Base-by-base conservation (phyloP, 495 filamentous ascomycete species). In the Aspergillus incahuasiensis region DNA sequence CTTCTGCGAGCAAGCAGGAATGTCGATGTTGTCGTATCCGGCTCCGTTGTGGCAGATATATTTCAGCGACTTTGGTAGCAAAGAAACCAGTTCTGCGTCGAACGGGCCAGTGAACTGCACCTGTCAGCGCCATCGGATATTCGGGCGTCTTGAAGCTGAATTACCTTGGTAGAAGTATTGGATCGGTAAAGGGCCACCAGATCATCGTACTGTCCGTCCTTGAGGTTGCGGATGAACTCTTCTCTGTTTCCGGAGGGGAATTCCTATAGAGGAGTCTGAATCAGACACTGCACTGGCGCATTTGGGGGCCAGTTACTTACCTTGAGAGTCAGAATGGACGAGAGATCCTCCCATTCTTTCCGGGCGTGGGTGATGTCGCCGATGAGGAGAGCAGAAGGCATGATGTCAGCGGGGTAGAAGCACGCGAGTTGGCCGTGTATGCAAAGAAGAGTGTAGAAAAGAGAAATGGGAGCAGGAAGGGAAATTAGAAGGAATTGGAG, bases 21-120 rank as follows among this genome's bases (percentile, higher is more conserved):
- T 75, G 60, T 92, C 87, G 25, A 94, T 81, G 54, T 90, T 88
- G 60, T 94, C 89, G 65, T 94, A 94, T 3, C 89, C 89, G 25
- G 89, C 89, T 32, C 90, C 91, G 63, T 90, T 92, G 67, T 96
- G 91, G 64, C 83, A 87, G 58, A 96, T 80, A 68, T 88, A 96
- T 57, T 81, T 85, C 38, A 95, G 65, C 3, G 82, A 85, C 28
- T 68, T 62, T 1, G 91, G 91, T 13, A 90, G 74, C 6, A 72
- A 65, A 5, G 77, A 66, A 44, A 89, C 64, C 52, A 90, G 59
- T 58, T 84, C 83, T 16, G 67, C 70, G 57, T 86, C 74, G 59
- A 86, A 86, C 19, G 77, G 75, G 22, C 83, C 83, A 13, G 83
- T 86, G 49, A 76, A 72, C 81, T 85, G 12, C 19, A 12, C 48